These are phyloP conservation scores for Candida nemodendra DNA, from an alignment of 805 yeast species.

Conservation along the genomic window DNA sequence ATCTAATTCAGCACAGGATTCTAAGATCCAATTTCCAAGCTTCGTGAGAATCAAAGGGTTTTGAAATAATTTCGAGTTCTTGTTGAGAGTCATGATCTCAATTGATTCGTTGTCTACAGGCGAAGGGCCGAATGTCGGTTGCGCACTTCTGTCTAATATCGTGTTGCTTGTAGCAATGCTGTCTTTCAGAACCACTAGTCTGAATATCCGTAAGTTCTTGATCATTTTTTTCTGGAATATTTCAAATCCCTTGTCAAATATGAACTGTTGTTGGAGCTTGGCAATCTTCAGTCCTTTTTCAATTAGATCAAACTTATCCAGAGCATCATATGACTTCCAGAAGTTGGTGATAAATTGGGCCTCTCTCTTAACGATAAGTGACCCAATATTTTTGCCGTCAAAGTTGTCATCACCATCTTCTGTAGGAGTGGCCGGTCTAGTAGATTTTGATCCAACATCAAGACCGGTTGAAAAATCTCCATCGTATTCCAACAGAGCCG, in stretches of 20 bases:
- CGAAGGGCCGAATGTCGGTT: constrained; percentile 7
- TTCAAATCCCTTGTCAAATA: constrained; percentile 88
- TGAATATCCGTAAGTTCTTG: constrained; percentile 73
- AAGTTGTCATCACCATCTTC: constrained; percentile 25
- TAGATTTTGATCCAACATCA: constrained; percentile 11
- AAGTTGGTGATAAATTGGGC: constrained; percentile 39
- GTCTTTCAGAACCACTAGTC: constrained; percentile 86
- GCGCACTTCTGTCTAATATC: constrained; percentile 7
- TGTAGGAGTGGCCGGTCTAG: constrained; percentile 18
- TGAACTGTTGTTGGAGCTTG: constrained; percentile 74
- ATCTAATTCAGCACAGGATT: constrained; percentile 81
- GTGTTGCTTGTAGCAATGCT: constrained; percentile 35
- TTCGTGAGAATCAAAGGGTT: constrained; percentile 86
- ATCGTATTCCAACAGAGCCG: constrained; percentile 79
- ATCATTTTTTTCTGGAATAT: constrained; percentile 78
- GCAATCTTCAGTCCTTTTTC: constrained; percentile 79
- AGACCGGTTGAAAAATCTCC: constrained; percentile 26
- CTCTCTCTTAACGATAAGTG: constrained; percentile 29
- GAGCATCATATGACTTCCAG: constrained; percentile 60
- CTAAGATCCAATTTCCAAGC: constrained; percentile 88
- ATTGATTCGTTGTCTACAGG: constrained; percentile 28
- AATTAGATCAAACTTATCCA: constrained; percentile 50
- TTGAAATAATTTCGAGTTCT: constrained; percentile 70
- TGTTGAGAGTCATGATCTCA: constrained; percentile 38
- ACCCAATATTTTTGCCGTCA: constrained; percentile 30